Percentiles rank a stretch among this genome's conserved stretches.
phyloP scores from a whole-genome alignment of 2,329 filamentous ascomycete species.

The Chaetomium strumarium region DNA sequence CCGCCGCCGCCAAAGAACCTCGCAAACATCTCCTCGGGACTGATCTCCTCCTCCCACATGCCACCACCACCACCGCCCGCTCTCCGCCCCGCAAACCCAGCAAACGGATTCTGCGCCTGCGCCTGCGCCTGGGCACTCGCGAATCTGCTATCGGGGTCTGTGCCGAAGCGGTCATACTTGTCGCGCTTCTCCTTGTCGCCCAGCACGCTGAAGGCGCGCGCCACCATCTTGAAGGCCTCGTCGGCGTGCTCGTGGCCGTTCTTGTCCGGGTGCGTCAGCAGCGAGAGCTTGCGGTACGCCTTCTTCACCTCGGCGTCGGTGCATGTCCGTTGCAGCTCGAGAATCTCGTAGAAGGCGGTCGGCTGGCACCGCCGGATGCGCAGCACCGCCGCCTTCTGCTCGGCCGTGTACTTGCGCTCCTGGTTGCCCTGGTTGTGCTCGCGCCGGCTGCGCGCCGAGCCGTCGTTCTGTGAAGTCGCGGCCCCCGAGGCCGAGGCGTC shows the following conservation, averaged over 20 bases:
- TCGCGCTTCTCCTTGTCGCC: slow-evolving; percentile 90
- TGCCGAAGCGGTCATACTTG: slow-evolving; percentile 82
- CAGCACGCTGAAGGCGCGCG: slow-evolving; percentile 84
- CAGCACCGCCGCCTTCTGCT: slow-evolving; percentile 87
- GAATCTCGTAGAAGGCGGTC: slow-evolving; percentile 93
- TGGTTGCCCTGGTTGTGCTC: slow-evolving; percentile 73
- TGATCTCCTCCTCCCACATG: slow-evolving; percentile 72
- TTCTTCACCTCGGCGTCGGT: slow-evolving; percentile 91
- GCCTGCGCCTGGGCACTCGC: slow-evolving; percentile 54
- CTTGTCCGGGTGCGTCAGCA: slow-evolving; percentile 97
- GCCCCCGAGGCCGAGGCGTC: slow-evolving; percentile 51
- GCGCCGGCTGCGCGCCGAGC: slow-evolving; percentile 40
- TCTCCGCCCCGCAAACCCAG: slow-evolving; percentile 48
- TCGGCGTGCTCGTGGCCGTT: slow-evolving; percentile 94
- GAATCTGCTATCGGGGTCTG: slow-evolving; percentile 87
- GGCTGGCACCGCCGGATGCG: slow-evolving; percentile 77
- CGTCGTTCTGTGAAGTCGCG: slow-evolving; percentile 38
- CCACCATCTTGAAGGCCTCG: slow-evolving; percentile 98
- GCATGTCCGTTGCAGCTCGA: slow-evolving; percentile 61
- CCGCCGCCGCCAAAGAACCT: slow-evolving; percentile 91
- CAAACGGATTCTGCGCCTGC: slow-evolving; percentile 54
- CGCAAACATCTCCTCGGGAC: slow-evolving; percentile 93
- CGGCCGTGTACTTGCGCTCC: slow-evolving; percentile 72
- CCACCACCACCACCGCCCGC: slow-evolving; percentile 36
- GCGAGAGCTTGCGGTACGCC: slow-evolving; percentile 88